Evolutionary conservation across 1,284 basidiomycete species (phyloP).

Genomic region (Exsudoporus floridanus): DNA sequence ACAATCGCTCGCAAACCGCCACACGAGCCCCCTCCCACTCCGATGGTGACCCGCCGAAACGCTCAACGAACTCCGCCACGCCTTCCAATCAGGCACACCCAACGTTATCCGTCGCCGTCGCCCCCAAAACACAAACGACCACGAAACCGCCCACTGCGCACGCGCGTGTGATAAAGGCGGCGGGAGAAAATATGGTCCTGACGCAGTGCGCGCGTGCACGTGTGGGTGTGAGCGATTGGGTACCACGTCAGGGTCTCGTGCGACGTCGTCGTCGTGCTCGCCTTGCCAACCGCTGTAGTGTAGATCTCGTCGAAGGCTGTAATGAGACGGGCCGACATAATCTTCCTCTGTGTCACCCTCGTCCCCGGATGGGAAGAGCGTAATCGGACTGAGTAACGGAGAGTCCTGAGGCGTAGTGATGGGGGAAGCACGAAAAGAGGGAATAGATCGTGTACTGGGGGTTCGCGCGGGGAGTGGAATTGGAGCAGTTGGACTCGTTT

Average conservation of each 20-base stretch:
- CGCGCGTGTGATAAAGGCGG: constrained; percentile 22
- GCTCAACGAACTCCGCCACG: constrained; percentile 8
- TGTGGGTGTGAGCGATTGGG: neutral
- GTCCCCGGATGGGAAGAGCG: constrained; percentile 34
- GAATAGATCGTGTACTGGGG: constrained; percentile 17
- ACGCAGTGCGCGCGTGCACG: neutral
- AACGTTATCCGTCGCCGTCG: constrained; percentile 43
- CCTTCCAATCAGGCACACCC: constrained; percentile 33
- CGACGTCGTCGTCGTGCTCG: constrained; percentile 17
- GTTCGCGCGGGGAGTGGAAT: constrained; percentile 27
- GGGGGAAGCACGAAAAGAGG: constrained; percentile 30
- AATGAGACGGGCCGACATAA: constrained; percentile 27
- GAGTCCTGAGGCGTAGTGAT: constrained; percentile 27
- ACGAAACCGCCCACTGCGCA: constrained; percentile 22
- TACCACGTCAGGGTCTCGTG: neutral
- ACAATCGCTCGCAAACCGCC: constrained; percentile 28
- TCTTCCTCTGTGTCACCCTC: constrained; percentile 27
- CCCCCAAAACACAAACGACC: constrained; percentile 45
- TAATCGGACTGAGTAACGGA: constrained; percentile 35
- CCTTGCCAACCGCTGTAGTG: constrained; percentile 33
- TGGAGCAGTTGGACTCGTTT: constrained; percentile 21
- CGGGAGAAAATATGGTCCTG: constrained; percentile 26
- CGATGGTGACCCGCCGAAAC: neutral
- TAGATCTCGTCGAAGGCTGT: constrained; percentile 48
- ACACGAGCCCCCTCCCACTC: constrained; percentile 8